Conservation (phyloP, 1,284 basidiomycete species). For the Coniferiporia weirii region DNA sequence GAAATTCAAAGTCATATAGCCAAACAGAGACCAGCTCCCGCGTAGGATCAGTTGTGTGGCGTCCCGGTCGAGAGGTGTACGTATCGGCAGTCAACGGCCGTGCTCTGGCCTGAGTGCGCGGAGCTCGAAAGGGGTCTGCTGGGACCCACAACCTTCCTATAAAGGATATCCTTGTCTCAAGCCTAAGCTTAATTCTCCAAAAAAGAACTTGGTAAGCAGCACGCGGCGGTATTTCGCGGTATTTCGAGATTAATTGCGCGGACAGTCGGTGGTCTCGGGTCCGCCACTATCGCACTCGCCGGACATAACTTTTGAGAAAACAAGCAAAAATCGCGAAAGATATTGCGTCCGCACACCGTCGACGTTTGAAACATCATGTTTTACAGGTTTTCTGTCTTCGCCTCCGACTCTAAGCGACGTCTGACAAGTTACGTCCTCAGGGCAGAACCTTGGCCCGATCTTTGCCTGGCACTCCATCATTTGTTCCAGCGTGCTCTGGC, state of each 20-base stretch:
- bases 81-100: neutral
- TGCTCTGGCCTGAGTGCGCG: no score
- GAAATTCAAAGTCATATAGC: conserved; percentile 1
- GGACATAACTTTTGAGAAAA: neutral
- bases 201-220: neutral
- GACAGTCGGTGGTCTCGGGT: neutral
- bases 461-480: neutral
- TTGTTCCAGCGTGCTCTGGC: neutral
- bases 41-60: neutral
- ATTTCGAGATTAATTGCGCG: neutral
- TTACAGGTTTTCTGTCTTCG: no score
- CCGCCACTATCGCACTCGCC: neutral
- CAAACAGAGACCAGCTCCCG: neutral
- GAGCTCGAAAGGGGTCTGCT: no score
- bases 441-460: neutral
- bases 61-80: neutral
- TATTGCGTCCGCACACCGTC: neutral
- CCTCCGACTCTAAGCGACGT: neutral
- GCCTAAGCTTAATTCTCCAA: neutral
- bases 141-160: no score
- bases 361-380: neutral
- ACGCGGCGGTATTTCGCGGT: neutral
- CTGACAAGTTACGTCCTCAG: neutral
- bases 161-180: neutral
- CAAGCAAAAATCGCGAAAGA: neutral